These are phyloP conservation scores for Lojkania enalia DNA, from an alignment of 2,329 filamentous ascomycete species.

Conservation along the genomic window DNA sequence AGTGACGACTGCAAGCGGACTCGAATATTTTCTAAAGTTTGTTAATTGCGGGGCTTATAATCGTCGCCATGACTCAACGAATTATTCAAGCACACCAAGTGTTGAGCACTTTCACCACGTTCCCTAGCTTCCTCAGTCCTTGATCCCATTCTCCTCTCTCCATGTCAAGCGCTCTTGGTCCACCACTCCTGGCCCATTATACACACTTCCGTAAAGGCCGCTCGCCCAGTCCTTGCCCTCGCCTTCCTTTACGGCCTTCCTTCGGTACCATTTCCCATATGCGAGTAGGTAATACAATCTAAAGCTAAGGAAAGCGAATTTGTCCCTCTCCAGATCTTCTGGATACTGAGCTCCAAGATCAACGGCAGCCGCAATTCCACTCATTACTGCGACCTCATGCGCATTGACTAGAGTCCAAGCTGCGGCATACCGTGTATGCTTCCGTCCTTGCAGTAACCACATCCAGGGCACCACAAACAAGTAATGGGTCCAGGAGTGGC, in stretches of 20 bases:
- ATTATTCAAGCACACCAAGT: no score
- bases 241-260: conserved; percentile 49
- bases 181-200: conserved; percentile 61
- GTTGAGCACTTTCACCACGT: no score
- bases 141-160: conserved; percentile 50
- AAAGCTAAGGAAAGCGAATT: conserved; percentile 64
- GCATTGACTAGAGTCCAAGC: conserved; percentile 72
- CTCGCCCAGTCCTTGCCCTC: conserved; percentile 60
- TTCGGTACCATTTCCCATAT: conserved; percentile 64
- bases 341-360: conserved; percentile 67
- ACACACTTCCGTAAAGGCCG: conserved; percentile 62
- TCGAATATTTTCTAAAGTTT: no score
- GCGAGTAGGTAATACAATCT: conserved; percentile 63
- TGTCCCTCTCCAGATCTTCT: conserved; percentile 64
- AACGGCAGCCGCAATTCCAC: conserved; percentile 71
- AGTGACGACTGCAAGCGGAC: no score
- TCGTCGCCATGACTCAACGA: no score
- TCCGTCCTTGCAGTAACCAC: conserved; percentile 71
- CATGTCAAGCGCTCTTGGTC: conserved; percentile 58
- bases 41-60: no score
- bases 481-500: conserved; percentile 66
- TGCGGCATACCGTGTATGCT: conserved; percentile 65
- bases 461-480: conserved; percentile 68
- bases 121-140: conserved; percentile 14
- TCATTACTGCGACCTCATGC: conserved; percentile 71